Percentiles rank a stretch among this genome's conserved stretches.
Conservation (phyloP, 1,139 yeast species). For the Debaryomyces subglobosus region DNA sequence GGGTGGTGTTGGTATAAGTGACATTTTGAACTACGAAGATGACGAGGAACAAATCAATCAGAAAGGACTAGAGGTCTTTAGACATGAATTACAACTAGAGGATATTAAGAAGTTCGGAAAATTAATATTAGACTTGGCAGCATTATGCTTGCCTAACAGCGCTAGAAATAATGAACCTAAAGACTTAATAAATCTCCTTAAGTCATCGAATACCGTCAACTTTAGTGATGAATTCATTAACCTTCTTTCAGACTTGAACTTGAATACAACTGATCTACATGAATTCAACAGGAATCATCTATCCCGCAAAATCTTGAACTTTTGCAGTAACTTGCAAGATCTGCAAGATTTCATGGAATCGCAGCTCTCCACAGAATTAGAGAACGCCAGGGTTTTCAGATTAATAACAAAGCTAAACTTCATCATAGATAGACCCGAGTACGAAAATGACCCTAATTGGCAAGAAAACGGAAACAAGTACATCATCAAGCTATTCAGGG, state of each 20-base stretch:
- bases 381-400: constrained; percentile 85
- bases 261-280: constrained; percentile 19
- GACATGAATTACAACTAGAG: constrained; percentile 40
- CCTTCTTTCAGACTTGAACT: constrained; percentile 18
- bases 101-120: constrained; percentile 64
- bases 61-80: constrained; percentile 10
- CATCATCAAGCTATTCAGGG: constrained; percentile 76
- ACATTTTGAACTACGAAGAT: constrained; percentile 55
- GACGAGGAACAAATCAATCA: constrained; percentile 28
- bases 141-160: constrained; percentile 39
- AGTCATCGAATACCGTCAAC: constrained; percentile 19
- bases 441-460: constrained; percentile 60
- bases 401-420: constrained; percentile 80
- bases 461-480: constrained; percentile 77
- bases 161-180: constrained; percentile 19
- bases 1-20: constrained; percentile 72
- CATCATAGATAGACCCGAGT: constrained; percentile 75
- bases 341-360: constrained; percentile 68
- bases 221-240: constrained; percentile 29
- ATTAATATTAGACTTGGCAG: constrained; percentile 58
- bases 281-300: constrained; percentile 37
- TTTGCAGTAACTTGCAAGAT: constrained; percentile 58
- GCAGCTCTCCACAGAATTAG: constrained; percentile 72
- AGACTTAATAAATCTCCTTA: constrained; percentile 18
- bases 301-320: constrained; percentile 43